Evolutionary conservation across 31 red algal species (phyloP).

Genomic region (Odonthalia washingtoniensis): DNA sequence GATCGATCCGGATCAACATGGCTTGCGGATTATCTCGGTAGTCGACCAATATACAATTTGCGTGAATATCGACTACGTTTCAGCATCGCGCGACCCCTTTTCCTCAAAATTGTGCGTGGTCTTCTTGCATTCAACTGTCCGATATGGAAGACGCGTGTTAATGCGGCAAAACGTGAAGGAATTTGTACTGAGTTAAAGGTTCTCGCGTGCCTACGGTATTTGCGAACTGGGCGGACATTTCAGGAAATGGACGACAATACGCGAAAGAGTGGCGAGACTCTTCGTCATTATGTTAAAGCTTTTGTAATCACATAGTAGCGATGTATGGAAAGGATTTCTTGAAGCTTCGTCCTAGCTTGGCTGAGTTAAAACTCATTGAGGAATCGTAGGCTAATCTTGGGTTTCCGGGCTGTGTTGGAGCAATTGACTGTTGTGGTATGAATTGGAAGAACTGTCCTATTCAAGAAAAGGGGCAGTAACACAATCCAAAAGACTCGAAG

Average conservation of each 20-base stretch:
- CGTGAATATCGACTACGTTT: constrained; percentile 32
- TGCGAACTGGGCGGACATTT: constrained; percentile 33
- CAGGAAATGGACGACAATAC: constrained; percentile 52
- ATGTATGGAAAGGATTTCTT: constrained; percentile 35
- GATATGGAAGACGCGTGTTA: constrained; percentile 2
- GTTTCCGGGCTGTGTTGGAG: constrained; percentile 57
- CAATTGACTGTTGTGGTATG: constrained; percentile 50
- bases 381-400: constrained; percentile 12
- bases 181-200: constrained; percentile 31
- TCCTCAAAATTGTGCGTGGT: not conserved
- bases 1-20: too few species aligned
- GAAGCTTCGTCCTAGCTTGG: constrained; percentile 30
- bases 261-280: constrained; percentile 44
- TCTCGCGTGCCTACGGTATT: constrained; percentile 18
- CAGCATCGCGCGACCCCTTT: constrained; percentile 13
- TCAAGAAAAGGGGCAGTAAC: constrained; percentile 43
- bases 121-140: not conserved
- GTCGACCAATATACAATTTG: constrained; percentile 8
- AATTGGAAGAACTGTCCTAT: constrained; percentile 57
- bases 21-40: constrained; percentile 24
- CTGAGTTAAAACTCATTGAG: constrained; percentile 33
- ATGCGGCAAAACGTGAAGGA: constrained; percentile 13
- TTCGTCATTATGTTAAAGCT: constrained; percentile 39
- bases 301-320: not conserved
- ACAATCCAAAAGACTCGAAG: constrained; percentile 27